phyloP scores from a whole-genome alignment of 2,329 filamentous ascomycete genomes.

The Clarireedia hainanense region DNA sequence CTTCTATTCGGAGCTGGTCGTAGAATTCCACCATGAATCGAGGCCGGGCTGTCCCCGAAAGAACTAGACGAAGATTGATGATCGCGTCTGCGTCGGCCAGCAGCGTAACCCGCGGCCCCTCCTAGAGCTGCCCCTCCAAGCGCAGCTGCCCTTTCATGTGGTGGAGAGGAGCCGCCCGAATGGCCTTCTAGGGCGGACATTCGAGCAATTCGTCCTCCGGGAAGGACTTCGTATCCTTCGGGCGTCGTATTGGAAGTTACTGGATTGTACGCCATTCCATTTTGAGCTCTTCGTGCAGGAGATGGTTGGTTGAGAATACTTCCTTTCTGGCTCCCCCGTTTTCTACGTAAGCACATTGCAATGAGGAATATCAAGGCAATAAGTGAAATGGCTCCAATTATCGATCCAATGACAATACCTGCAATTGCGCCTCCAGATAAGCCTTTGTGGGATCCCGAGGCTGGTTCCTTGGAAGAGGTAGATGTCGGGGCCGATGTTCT shows the following conservation, averaged over 20 bases:
- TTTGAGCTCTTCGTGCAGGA: slow-evolving; percentile 47
- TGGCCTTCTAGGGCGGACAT: slow-evolving; percentile 90
- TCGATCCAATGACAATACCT: slow-evolving; percentile 76
- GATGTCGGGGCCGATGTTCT: slow-evolving; percentile 27
- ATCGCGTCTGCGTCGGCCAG: slow-evolving; percentile 36
- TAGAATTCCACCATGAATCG: slow-evolving; percentile 45
- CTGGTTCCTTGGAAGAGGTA: slow-evolving; percentile 7
- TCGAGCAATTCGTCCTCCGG: slow-evolving; percentile 82
- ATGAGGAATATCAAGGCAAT: slow-evolving; percentile 58
- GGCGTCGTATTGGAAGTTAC: slow-evolving; percentile 29
- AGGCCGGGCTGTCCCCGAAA: slow-evolving; percentile 57
- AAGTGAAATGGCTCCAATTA: slow-evolving; percentile 65
- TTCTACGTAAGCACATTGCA: slow-evolving; percentile 39
- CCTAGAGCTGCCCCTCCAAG: slow-evolving; percentile 24
- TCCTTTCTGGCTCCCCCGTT: slow-evolving; percentile 52
- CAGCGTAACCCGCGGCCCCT: slow-evolving; percentile 40
- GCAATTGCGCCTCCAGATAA: slow-evolving; percentile 85
- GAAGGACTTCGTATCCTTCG: slow-evolving; percentile 63
- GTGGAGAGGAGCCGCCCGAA: slow-evolving; percentile 52
- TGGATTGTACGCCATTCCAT: slow-evolving; percentile 35
- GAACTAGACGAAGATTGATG: slow-evolving; percentile 62
- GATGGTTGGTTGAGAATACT: slow-evolving; percentile 88
- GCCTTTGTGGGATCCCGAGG: slow-evolving; percentile 29
- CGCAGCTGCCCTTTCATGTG: slow-evolving; percentile 12
- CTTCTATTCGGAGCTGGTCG: slow-evolving; percentile 61